phyloP scores from a whole-genome alignment of 1,284 basidiomycete genomes.

The Ganoderma boninense region DNA sequence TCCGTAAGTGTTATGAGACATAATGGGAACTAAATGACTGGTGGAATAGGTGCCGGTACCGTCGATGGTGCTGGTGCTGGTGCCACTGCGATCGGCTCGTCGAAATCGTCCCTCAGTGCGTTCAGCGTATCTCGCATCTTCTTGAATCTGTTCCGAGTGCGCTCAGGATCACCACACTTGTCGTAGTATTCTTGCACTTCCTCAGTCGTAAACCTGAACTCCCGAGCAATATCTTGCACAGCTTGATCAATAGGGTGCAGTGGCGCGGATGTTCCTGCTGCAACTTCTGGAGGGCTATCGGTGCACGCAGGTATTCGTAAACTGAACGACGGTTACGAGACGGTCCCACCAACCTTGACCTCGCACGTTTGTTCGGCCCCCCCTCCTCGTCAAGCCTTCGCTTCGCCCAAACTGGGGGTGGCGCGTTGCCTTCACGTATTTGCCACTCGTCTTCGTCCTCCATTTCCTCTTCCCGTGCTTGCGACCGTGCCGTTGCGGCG shows the following conservation, averaged over 20 bases:
- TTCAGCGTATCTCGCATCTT: conserved; percentile 66
- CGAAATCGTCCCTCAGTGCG: conserved; percentile 43
- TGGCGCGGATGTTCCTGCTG: conserved; percentile 46
- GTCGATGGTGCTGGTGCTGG: conserved; percentile 1
- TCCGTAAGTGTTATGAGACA: neutral
- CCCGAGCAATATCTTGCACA: conserved; percentile 67
- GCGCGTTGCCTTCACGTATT: conserved; percentile 65
- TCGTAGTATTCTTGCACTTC: conserved; percentile 81
- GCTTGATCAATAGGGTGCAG: conserved; percentile 71
- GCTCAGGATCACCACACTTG: conserved; percentile 69
- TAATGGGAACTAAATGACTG: neutral
- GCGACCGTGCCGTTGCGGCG: conserved; percentile 36
- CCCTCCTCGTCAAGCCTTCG: conserved; percentile 54
- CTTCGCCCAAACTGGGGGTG: conserved; percentile 75
- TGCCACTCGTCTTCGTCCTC: conserved; percentile 73
- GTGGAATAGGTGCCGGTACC: neutral
- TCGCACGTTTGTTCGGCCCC: conserved; percentile 38
- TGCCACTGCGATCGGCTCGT: neutral
- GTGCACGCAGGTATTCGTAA: neutral
- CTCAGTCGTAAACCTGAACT: conserved; percentile 71
- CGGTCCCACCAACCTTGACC: conserved; percentile 38
- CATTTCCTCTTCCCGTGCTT: conserved; percentile 50
- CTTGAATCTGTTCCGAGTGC: conserved; percentile 68
- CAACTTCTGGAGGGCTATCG: conserved; percentile 18
- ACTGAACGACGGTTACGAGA: neutral